Evolutionary conservation across 768 basidiomycete genomes (phyloP).

Genomic region (Lentinula detonsa): DNA sequence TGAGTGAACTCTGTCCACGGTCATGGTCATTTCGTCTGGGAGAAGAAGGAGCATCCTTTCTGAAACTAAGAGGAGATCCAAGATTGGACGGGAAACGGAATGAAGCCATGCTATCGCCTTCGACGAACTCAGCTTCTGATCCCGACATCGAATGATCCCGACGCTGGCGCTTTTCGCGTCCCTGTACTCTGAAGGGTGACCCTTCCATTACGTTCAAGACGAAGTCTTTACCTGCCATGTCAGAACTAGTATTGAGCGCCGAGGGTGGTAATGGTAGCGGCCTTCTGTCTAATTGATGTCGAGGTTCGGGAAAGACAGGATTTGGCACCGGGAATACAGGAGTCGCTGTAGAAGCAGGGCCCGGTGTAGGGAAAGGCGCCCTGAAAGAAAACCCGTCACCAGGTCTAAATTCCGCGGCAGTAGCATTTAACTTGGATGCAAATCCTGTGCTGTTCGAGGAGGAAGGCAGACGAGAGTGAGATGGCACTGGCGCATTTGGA

Average conservation of each 20-base stretch:
- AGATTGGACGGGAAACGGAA: conserved; percentile 67
- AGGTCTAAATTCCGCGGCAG: conserved; percentile 81
- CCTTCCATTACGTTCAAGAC: conserved; percentile 18
- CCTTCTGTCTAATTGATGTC: conserved; percentile 8
- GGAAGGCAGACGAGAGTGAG: conserved; percentile 39
- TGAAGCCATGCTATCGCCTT: conserved; percentile 63
- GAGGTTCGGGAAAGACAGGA: conserved; percentile 25
- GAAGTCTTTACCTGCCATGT: not conserved
- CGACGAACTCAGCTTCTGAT: conserved; percentile 26
- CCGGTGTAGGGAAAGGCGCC: conserved; percentile 33
- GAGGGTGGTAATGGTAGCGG: conserved; percentile 23
- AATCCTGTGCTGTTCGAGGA: conserved; percentile 24
- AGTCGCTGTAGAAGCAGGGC: not conserved
- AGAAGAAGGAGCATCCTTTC: conserved; percentile 10
- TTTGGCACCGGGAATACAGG: conserved; percentile 19
- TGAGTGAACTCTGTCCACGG: conserved; percentile 15
- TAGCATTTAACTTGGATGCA: conserved; percentile 69
- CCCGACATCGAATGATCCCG: conserved; percentile 33
- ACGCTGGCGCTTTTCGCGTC: conserved; percentile 76
- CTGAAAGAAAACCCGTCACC: conserved; percentile 63
- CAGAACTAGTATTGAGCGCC: conserved; percentile 7
- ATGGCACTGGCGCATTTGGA: conserved; percentile 26
- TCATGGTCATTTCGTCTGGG: not conserved
- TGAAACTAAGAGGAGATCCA: conserved; percentile 44
- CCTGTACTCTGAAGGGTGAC: conserved; percentile 50